A percentile compares a stretch with the other conserved stretches of the same genome.
These are phyloP conservation scores for Pythium periplocum DNA, from an alignment of 352 stramenopile species.

Conservation along the genomic window DNA sequence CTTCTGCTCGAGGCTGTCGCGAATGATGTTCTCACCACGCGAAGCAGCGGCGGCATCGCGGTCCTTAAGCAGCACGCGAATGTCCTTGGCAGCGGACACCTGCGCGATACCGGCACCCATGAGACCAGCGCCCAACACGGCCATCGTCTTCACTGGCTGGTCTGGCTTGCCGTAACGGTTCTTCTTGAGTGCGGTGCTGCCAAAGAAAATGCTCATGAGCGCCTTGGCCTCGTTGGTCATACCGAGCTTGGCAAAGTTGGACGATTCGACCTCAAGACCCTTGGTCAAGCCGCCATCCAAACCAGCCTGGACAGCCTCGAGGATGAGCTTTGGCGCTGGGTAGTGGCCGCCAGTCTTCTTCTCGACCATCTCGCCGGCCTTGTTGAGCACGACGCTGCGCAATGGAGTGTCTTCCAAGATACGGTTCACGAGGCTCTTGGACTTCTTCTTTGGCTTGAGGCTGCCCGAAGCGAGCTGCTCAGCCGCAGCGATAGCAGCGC, in stretches of 20 bases:
- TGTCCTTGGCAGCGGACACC: conserved; percentile 93
- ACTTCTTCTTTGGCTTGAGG: conserved; percentile 91
- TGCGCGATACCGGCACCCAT: conserved; percentile 98
- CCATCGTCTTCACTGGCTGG: conserved; percentile 89
- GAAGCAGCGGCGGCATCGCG: conserved; percentile 81
- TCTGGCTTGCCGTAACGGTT: conserved; percentile 90
- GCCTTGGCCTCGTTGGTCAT: conserved; percentile 93
- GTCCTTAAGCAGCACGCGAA: conserved; percentile 96
- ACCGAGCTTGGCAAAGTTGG: conserved; percentile 95
- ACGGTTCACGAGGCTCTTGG: conserved; percentile 78
- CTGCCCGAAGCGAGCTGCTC: conserved; percentile 86
- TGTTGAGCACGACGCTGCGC: conserved; percentile 92
- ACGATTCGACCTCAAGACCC: conserved; percentile 90
- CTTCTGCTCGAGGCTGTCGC: conserved; percentile 94
- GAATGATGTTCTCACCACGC: conserved; percentile 91
- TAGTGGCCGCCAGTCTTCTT: conserved; percentile 98
- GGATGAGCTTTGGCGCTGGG: conserved; percentile 93
- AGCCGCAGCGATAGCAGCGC: conserved; percentile 87
- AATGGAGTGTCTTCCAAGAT: conserved; percentile 94
- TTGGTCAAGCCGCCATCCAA: conserved; percentile 75
- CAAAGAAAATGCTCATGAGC: conserved; percentile 98
- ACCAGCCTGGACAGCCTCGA: conserved; percentile 87
- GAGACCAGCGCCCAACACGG: conserved; percentile 95
- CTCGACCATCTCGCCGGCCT: conserved; percentile 93
- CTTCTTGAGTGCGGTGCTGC: conserved; percentile 97